A percentile compares a stretch with the other conserved stretches of the same genome.
Conservation (phyloP, 2,329 filamentous ascomycete species). For the Pezicula carpinea region DNA sequence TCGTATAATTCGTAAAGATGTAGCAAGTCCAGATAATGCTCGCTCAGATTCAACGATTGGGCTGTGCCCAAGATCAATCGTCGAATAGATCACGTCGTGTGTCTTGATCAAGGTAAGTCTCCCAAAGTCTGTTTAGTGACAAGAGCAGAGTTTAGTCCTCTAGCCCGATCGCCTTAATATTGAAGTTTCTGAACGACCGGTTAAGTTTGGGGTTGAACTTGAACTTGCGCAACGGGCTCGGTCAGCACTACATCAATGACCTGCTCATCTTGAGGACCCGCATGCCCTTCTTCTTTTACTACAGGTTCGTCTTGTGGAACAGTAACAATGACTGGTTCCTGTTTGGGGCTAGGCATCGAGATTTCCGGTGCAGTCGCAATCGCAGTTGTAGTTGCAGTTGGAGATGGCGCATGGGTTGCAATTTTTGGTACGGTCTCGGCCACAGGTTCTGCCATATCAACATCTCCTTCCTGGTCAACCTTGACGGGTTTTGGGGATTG, state of each 20-base stretch:
- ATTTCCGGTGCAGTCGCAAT: conserved; percentile 14
- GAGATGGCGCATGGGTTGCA: conserved; percentile 2
- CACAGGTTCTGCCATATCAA: conserved; percentile 26
- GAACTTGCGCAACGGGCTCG: conserved; percentile 6
- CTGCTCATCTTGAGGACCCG: conserved; percentile 23
- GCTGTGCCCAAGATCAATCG: too few species aligned
- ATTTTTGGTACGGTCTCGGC: conserved; percentile 5
- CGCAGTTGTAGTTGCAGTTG: conserved; percentile 28
- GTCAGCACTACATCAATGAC: conserved; percentile 15
- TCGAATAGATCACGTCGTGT: too few species aligned
- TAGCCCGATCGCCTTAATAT: neutral
- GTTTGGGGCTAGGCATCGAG: conserved; percentile 8
- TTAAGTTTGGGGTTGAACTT: neutral
- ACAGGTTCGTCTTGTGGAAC: conserved; percentile 26
- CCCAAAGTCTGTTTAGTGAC: too few species aligned
- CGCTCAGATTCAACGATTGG: too few species aligned
- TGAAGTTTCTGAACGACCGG: neutral
- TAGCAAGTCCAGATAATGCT: too few species aligned
- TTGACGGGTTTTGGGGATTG: conserved; percentile 18
- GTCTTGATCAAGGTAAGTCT: too few species aligned
- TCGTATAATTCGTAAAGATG: too few species aligned
- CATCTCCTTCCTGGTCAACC: conserved; percentile 28
- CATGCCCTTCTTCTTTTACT: conserved; percentile 28
- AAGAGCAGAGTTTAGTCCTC: too few species aligned
- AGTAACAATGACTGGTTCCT: conserved; percentile 22